A percentile compares a stretch with the other conserved stretches of the same genome.
phyloP scores from a whole-genome alignment of 2,329 filamentous ascomycete genomes.

The Calonectria hawksworthii region DNA sequence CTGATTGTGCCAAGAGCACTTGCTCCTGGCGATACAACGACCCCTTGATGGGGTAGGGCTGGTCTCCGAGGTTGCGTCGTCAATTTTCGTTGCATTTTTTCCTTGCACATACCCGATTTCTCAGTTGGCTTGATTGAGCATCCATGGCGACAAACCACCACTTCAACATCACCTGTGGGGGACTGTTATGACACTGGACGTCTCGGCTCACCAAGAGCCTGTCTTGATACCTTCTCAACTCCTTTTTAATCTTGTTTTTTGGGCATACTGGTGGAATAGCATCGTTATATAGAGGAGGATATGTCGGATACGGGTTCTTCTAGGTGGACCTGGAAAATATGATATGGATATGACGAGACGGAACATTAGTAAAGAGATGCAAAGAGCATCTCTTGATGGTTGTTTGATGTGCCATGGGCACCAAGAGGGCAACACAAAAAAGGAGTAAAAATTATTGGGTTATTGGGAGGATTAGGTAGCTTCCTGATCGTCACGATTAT shows the following conservation, averaged over 20 bases:
- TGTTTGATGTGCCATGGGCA: slow-evolving; percentile 38
- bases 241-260: slow-evolving; percentile 43
- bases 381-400: slow-evolving; percentile 29
- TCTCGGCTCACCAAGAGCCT: slow-evolving; percentile 30
- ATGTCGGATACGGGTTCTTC: slow-evolving; percentile 28
- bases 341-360: slow-evolving; percentile 41
- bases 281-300: slow-evolving; percentile 43
- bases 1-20: slow-evolving; percentile 36
- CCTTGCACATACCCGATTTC: slow-evolving; percentile 46
- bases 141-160: slow-evolving; percentile 38
- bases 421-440: slow-evolving; percentile 39
- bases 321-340: slow-evolving; percentile 29
- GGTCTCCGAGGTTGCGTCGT: slow-evolving; percentile 46
- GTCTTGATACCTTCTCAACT: slow-evolving; percentile 47
- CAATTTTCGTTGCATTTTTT: slow-evolving; percentile 39
- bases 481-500: slow-evolving; percentile 41
- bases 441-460: slow-evolving; percentile 43
- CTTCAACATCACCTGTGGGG: slow-evolving; percentile 47
- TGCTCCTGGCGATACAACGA: slow-evolving; percentile 42
- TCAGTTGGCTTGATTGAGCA: slow-evolving; percentile 43
- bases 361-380: slow-evolving; percentile 33
- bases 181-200: slow-evolving; percentile 38
- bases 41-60: slow-evolving; percentile 45
- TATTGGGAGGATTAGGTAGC: slow-evolving; percentile 42
- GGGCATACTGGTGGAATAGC: slow-evolving; percentile 26